Evolutionary conservation across 2,329 filamentous ascomycete species (phyloP), one percentile per base, ranked within the genome.

Genomic region (Verticillium klebahnii): DNA sequence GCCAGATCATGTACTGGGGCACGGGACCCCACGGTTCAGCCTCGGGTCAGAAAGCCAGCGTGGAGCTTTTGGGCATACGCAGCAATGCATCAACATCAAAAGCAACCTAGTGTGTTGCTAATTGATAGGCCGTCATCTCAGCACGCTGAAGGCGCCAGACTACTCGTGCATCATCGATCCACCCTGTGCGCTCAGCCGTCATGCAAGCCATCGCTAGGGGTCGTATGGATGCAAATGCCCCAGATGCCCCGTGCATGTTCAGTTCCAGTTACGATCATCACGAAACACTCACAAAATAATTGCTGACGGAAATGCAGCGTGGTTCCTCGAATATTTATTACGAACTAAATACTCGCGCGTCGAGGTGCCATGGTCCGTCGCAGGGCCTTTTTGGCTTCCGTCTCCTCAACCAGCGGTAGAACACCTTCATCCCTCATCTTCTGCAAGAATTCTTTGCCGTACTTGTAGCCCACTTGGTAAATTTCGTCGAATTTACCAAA

Each of bases 401-500:
- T 89, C 78, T 91, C 89, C 70, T 90, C 88, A 58, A 85, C 82
- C 56, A 90, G 69, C 29, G 85, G 85, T 67, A 99, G 77, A 45
- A 89, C 83, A 0, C 94, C 94, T 69, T 96, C 84, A 45, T 91
- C 90, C 71, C 88, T 88, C 73, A 98, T 78, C 68, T 88, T 84
- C 60, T 86, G 86, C 66, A 99, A 75, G 72, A 89, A 97, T 60
- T 92, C 86, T 73, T 90, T 89, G 5, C 93, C 95, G 71, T 89
- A 99, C 60, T 85, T 83, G 75, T 97, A 96, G 1, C 95, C 96
- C 12, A 97, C 84, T 67, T 90, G 83, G 71, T 96, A 97, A 60
- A 99, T 94, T 81, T 99, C 96, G 70, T 98, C 94, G 74, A 99
- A 99, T 75, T 96, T 97, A 64, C 88, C 91, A 79, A 99, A 99